Evolutionary conservation across 106 monocot species (phyloP).

Genomic region (Alisma plantagoaquatica): DNA sequence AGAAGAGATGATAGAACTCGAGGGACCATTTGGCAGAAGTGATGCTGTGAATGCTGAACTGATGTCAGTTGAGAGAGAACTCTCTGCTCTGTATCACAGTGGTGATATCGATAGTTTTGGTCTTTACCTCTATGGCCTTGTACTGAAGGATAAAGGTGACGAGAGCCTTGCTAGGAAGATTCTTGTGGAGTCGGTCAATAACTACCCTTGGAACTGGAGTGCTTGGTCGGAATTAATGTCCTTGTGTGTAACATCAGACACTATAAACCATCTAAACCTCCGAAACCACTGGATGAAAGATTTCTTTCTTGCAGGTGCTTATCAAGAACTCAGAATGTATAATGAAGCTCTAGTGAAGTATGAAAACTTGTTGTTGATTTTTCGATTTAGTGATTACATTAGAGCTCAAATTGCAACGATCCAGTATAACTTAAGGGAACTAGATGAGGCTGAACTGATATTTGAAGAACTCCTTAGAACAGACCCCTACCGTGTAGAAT

Average conservation of each 20-base stretch:
- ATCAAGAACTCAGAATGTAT: slow-evolving; percentile 83
- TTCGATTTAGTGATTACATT: slow-evolving; percentile 70
- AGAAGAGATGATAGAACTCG: slow-evolving; percentile 93
- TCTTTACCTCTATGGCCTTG: slow-evolving; percentile 78
- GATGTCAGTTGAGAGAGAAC: slow-evolving; percentile 64
- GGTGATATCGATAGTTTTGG: slow-evolving; percentile 67
- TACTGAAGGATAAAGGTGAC: slow-evolving; percentile 86
- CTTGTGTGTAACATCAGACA: slow-evolving; percentile 61
- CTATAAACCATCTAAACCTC: slow-evolving; percentile 48
- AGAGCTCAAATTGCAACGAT: slow-evolving; percentile 85
- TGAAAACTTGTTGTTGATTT: slow-evolving; percentile 43
- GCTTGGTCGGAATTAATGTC: slow-evolving; percentile 86
- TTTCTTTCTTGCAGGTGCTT: slow-evolving; percentile 75
- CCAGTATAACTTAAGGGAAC: slow-evolving; percentile 71
- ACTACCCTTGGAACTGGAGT: slow-evolving; percentile 97
- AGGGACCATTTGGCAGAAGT: slow-evolving; percentile 69
- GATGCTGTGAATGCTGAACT: slow-evolving; percentile 63
- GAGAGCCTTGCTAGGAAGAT: slow-evolving; percentile 45
- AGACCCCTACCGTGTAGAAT: slow-evolving; percentile 86
- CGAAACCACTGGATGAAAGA: slow-evolving; percentile 99
- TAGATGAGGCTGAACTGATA: slow-evolving; percentile 89
- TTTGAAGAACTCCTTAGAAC: slow-evolving; percentile 92
- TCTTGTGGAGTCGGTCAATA: slow-evolving; percentile 82
- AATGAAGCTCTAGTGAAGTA: slow-evolving; percentile 65
- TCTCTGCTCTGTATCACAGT: slow-evolving; percentile 49